phyloP scores from a whole-genome alignment of 805 yeast species.

The Cyberlindnera misumaiensis region DNA sequence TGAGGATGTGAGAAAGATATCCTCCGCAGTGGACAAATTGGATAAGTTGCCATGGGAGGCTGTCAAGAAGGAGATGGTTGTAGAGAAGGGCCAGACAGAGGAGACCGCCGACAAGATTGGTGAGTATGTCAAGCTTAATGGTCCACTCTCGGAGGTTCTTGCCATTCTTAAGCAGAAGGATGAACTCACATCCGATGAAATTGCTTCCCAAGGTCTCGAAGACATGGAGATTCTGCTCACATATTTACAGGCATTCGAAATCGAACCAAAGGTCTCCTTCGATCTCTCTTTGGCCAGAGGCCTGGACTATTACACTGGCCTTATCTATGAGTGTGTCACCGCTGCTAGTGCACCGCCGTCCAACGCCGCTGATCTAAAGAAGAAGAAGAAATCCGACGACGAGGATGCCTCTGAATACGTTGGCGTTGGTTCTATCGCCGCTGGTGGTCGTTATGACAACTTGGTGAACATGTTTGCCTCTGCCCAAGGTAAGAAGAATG shows the following conservation, averaged over 20 bases:
- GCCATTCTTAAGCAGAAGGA: slow-evolving; percentile 50
- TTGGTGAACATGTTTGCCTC: slow-evolving; percentile 93
- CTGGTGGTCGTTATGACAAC: slow-evolving; percentile 97
- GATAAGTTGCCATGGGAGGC: slow-evolving; percentile 95
- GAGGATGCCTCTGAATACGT: slow-evolving; percentile 96
- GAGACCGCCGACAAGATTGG: slow-evolving; percentile 93
- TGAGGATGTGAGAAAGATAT: slow-evolving; percentile 88
- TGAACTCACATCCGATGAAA: slow-evolving; percentile 51
- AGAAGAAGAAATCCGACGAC: slow-evolving; percentile 37
- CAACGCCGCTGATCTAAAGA: slow-evolving; percentile 58
- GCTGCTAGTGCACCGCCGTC: slow-evolving; percentile 93
- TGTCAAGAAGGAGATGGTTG: slow-evolving; percentile 87
- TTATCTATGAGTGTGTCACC: slow-evolving; percentile 95
- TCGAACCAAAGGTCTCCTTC: slow-evolving; percentile 61
- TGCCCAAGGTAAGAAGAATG: slow-evolving; percentile 70
- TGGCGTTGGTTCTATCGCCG: slow-evolving; percentile 97
- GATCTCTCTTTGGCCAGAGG: slow-evolving; percentile 97
- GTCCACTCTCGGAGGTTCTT: slow-evolving; percentile 61
- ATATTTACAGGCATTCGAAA: slow-evolving; percentile 79
- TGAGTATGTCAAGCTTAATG: slow-evolving; percentile 79
- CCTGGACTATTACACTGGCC: slow-evolving; percentile 93
- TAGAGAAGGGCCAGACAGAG: slow-evolving; percentile 83
- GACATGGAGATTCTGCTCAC: slow-evolving; percentile 74
- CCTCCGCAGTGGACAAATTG: slow-evolving; percentile 93
- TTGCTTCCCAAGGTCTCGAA: slow-evolving; percentile 72